These are phyloP conservation scores for Aspergillus flavus DNA, from an alignment of 2,329 filamentous ascomycete genomes.

Conservation along the genomic window DNA sequence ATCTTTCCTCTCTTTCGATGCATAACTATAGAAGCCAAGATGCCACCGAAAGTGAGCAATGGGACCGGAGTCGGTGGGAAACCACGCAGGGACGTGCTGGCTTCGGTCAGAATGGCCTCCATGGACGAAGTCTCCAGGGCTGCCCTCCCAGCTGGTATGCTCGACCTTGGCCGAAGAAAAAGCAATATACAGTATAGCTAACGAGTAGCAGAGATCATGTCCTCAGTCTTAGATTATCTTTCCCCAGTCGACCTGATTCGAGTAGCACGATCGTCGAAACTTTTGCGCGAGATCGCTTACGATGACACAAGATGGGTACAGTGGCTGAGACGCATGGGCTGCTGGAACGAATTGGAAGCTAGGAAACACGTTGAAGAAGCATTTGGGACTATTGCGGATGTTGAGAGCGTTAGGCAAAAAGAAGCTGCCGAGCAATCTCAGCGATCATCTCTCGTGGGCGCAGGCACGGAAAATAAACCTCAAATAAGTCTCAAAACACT, in stretches of 20 bases:
- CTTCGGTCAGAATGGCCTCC: constrained; percentile 76
- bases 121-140: constrained; percentile 75
- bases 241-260: constrained; percentile 81
- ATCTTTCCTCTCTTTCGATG: constrained; percentile 27
- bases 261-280: constrained; percentile 80
- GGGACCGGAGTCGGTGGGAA: constrained; percentile 34
- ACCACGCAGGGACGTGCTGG: constrained; percentile 62
- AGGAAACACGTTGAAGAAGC: constrained; percentile 76
- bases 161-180: background rate
- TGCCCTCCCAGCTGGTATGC: constrained; percentile 76
- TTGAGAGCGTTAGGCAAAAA: constrained; percentile 31
- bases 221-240: constrained; percentile 84
- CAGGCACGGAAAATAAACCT: constrained; percentile 21
- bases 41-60: constrained; percentile 55
- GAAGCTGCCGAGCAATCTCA: constrained; percentile 23
- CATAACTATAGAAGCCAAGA: constrained; percentile 32
- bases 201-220: constrained; percentile 72
- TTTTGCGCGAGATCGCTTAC: constrained; percentile 97
- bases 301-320: constrained; percentile 96
- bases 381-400: constrained; percentile 36
- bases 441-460: constrained; percentile 16
- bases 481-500: constrained; percentile 36
- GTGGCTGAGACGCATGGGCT: constrained; percentile 79
- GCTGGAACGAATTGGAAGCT: constrained; percentile 90
- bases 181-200: constrained; percentile 18